A percentile compares a stretch with the other conserved stretches of the same genome.
phyloP scores from a whole-genome alignment of 352 stramenopile species.

The Phytophthora pistaciae region DNA sequence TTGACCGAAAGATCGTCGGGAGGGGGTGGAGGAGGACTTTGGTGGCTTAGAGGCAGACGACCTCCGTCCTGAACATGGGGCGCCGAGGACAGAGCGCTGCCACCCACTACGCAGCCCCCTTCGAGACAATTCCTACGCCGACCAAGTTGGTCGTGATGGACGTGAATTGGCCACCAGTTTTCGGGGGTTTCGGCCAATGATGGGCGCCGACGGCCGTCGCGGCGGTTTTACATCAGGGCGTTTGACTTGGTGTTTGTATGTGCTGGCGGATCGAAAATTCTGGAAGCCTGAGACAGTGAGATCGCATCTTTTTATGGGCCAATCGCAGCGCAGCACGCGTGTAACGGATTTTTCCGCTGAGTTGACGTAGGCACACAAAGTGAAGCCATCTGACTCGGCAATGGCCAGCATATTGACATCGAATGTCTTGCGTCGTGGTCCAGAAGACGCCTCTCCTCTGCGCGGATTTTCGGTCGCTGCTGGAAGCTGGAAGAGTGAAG shows the following conservation, averaged over 20 bases:
- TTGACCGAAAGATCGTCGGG: constrained; percentile 18
- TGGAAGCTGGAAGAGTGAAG: no score
- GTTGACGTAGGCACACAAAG: constrained; percentile 3
- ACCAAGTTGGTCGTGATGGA: constrained; percentile 3
- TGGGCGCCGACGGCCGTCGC: not conserved
- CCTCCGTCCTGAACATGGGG: constrained; percentile 3
- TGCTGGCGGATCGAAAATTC: not conserved
- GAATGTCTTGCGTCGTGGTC: no score
- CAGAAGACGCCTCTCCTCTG: no score
- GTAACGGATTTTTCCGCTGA: constrained; percentile 25
- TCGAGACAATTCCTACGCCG: constrained; percentile 20
- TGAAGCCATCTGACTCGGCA: constrained; percentile 15
- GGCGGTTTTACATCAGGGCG: not conserved
- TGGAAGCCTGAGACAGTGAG: constrained; percentile 2
- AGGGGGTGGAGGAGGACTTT: not conserved
- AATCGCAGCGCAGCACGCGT: constrained; percentile 13
- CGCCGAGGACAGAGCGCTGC: constrained; percentile 6
- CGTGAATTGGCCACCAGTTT: constrained; percentile 1
- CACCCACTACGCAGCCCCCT: constrained; percentile 10
- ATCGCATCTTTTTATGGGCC: not conserved
- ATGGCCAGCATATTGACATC: no score
- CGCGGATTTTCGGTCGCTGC: no score
- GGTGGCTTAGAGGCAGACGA: not conserved
- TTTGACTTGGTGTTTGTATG: constrained; percentile 18
- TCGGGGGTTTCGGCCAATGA: not conserved